Percentiles rank a stretch among this genome's conserved stretches.
These are phyloP conservation scores for Fomitopsis schrenkii DNA, from an alignment of 1,284 basidiomycete genomes.

Conservation along the genomic window DNA sequence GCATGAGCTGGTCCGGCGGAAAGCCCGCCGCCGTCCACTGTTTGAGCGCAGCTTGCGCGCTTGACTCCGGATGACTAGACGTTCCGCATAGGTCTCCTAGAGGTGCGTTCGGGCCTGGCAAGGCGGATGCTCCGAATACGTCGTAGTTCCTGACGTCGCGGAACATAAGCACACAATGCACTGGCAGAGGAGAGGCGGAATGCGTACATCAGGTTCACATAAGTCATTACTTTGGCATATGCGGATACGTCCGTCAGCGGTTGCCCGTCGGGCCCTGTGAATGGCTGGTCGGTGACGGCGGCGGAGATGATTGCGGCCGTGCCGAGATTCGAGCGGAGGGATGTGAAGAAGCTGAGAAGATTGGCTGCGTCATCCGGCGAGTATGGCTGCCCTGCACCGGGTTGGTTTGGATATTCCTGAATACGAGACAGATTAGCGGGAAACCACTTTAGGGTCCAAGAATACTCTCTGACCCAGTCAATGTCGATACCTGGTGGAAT, in stretches of 20 bases:
- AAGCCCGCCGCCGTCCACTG: conserved; percentile 72
- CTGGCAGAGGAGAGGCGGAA: neutral
- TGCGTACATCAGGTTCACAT: conserved; percentile 63
- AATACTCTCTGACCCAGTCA: conserved; percentile 50
- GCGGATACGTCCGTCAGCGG: conserved; percentile 66
- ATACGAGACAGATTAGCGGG: too few relatives aligned
- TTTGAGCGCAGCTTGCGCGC: conserved; percentile 58
- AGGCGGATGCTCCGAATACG: conserved; percentile 59
- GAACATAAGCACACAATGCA: neutral
- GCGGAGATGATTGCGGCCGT: conserved; percentile 64
- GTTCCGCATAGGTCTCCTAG: conserved; percentile 64
- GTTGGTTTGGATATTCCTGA: conserved; percentile 68
- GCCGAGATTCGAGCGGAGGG: conserved; percentile 52
- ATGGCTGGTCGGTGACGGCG: conserved; percentile 66
- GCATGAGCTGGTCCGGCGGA: conserved; percentile 65
- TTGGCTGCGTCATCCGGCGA: conserved; percentile 63
- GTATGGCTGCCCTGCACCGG: conserved; percentile 61
- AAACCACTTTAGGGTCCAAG: too few relatives aligned
- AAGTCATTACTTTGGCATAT: conserved; percentile 64
- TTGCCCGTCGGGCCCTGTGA: conserved; percentile 59
- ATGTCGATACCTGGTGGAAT: conserved; percentile 52
- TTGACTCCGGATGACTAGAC: conserved; percentile 62
- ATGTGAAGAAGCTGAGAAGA: conserved; percentile 57
- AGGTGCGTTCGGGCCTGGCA: conserved; percentile 77
- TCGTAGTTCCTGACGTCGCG: conserved; percentile 60